Conservation (phyloP, 495 filamentous ascomycete genomes). For the Jackrogersella multiformis region DNA sequence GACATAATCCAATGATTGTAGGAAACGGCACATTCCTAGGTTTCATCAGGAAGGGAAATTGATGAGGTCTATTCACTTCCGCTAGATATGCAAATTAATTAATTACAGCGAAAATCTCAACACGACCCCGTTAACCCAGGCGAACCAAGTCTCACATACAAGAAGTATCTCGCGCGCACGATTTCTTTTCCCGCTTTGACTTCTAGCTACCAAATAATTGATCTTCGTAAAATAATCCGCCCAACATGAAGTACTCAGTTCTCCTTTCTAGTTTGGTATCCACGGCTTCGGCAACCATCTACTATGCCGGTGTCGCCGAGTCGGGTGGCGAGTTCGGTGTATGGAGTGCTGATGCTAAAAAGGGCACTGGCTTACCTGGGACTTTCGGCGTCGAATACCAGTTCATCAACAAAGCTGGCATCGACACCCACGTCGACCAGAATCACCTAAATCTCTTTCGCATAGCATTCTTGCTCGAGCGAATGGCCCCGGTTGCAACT, state of each 20-base stretch:
- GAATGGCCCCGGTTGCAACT: constrained; percentile 59
- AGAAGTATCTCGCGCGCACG: background rate
- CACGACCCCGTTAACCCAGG: background rate
- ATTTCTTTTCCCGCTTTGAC: background rate
- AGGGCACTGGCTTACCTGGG: constrained; percentile 60
- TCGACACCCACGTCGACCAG: constrained; percentile 59
- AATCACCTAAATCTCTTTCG: constrained; percentile 62
- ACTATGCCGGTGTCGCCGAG: constrained; percentile 63
- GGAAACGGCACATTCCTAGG: background rate
- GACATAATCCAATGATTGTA: background rate
- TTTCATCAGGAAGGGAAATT: background rate
- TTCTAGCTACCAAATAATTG: background rate
- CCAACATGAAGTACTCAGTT: constrained; percentile 46
- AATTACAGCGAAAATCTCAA: background rate
- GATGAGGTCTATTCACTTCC: background rate
- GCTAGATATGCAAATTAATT: background rate
- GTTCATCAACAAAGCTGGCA: constrained; percentile 57
- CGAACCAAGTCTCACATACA: constrained; percentile 13
- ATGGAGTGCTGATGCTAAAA: constrained; percentile 49
- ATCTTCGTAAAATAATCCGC: background rate
- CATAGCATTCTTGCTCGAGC: constrained; percentile 63
- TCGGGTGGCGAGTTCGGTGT: constrained; percentile 64
- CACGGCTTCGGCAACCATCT: constrained; percentile 58
- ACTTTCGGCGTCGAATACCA: constrained; percentile 61
- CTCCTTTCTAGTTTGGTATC: constrained; percentile 45